Conservation (phyloP, 257 asterid genomes). For the Rauvolfia tetraphylla region DNA sequence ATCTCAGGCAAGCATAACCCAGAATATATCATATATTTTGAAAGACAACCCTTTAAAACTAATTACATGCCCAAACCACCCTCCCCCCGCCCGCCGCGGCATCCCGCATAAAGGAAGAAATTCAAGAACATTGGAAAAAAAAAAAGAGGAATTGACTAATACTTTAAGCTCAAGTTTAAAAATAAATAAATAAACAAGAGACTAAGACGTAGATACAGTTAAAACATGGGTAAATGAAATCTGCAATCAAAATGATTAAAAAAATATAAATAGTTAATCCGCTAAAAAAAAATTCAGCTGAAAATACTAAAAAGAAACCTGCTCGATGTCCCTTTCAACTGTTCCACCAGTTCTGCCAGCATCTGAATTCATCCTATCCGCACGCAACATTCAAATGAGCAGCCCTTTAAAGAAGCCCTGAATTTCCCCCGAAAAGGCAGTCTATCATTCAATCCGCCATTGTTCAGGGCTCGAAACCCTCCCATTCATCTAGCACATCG, state of each 20-base stretch:
- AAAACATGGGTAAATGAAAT: neutral
- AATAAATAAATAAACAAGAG: neutral
- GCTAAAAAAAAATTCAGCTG: conserved; percentile 1
- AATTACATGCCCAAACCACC: too few relatives aligned
- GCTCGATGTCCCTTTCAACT: conserved; percentile 74
- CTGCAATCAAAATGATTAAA: neutral
- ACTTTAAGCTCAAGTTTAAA: neutral
- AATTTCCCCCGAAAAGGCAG: conserved; percentile 15
- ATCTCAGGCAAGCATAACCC: neutral
- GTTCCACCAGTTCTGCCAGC: conserved; percentile 57
- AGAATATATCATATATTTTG: neutral
- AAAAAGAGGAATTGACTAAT: neutral
- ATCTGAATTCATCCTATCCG: conserved; percentile 73
- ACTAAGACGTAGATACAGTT: neutral
- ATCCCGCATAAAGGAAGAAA: neutral
- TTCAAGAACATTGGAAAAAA: neutral
- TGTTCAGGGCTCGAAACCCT: conserved; percentile 22
- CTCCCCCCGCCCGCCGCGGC: too few relatives aligned
- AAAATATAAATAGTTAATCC: conserved; percentile 4
- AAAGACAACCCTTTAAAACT: too few relatives aligned
- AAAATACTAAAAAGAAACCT: conserved; percentile 33
- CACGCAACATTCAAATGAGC: conserved; percentile 32
- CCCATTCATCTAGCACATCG: conserved; percentile 40
- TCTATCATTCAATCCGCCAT: conserved; percentile 8
- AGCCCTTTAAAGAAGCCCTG: conserved; percentile 42